phyloP scores from a whole-genome alignment of 1,139 yeast species.

The Kodamaea sp. region DNA sequence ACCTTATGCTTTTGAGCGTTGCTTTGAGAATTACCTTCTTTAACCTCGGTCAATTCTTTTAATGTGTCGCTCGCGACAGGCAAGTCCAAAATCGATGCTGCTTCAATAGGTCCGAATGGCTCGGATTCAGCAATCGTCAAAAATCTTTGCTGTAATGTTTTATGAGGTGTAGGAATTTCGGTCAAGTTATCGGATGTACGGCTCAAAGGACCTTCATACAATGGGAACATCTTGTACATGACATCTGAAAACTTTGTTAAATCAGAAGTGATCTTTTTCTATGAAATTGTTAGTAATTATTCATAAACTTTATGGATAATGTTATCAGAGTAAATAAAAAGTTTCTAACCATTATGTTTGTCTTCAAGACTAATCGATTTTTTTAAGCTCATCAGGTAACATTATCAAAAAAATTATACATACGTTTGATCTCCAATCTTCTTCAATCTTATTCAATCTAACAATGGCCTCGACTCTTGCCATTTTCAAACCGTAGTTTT shows the following conservation, averaged over 20 bases:
- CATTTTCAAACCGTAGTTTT: conserved; percentile 73
- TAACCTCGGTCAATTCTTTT: conserved; percentile 58
- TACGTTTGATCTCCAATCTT: conserved; percentile 57
- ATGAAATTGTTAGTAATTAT: conserved; percentile 29
- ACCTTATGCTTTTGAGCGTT: conserved; percentile 27
- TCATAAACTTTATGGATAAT: conserved; percentile 3
- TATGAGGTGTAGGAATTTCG: conserved; percentile 91
- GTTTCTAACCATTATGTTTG: conserved; percentile 54
- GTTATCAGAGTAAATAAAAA: conserved; percentile 2
- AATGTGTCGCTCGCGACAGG: conserved; percentile 83
- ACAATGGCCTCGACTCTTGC: conserved; percentile 85
- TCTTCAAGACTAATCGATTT: conserved; percentile 83
- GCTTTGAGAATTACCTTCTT: conserved; percentile 34
- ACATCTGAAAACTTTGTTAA: conserved; percentile 52
- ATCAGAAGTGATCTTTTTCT: conserved; percentile 49
- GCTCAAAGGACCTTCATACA: conserved; percentile 42
- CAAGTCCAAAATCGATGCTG: conserved; percentile 78
- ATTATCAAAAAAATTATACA: conserved; percentile 27
- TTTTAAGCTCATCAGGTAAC: conserved; percentile 43
- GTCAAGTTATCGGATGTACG: conserved; percentile 64
- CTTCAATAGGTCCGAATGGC: conserved; percentile 96
- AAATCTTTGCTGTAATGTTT: conserved; percentile 79
- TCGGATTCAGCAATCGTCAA: conserved; percentile 89
- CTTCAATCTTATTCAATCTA: conserved; percentile 62
- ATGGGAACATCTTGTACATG: conserved; percentile 80